Base-by-base conservation (phyloP, 768 basidiomycete species). In the Trametes coccinea region DNA sequence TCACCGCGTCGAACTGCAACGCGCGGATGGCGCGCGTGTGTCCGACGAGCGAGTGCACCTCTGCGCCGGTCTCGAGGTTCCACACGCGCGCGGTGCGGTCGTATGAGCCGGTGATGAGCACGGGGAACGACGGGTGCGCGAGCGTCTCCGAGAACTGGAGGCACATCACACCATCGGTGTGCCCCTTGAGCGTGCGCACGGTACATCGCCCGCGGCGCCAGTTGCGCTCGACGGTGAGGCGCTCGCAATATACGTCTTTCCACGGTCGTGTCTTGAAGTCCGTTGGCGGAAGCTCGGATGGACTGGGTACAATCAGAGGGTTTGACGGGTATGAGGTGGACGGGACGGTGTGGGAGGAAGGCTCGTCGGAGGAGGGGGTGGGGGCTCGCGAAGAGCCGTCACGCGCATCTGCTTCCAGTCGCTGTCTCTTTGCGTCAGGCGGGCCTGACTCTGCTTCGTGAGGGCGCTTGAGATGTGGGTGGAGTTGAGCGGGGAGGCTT, bases 161-260 rank as follows among this genome's bases (percentile, higher is more conserved):
- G 73, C 96, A 98, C 91, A 98, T 95, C 69, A 99, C 86, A 63
- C 95, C 93, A 69, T 98, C 93, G 6, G 92, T 89, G 75, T 99
- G 97, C 5, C 97, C 97, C 67, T 90, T 88, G 57, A 98, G 80
- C 0, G 88, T 92, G 49, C 89, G 89, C 40, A 90, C 89, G 5
- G 82, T 88, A 74, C 88, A 96, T 34, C 93, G 86, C 9, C 96
- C 96, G 47, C 93, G 88, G 17, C 96, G 85, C 97, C 97, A 99
- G 74, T 99, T 99, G 50, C 95, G 86, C 75, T 98, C 97, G 46
- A 99, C 85, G 17, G 89, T 87, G 74, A 98, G 86, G n/a, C 97
- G 89, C 73, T 99, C 97, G 71, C 91, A 93, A 75, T 98, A 99
- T 17, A 99, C 96, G 65, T 92, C 88, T 73, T 99, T 99, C 97